phyloP scores from a whole-genome alignment of 805 yeast genomes.

The Candida boleticola region DNA sequence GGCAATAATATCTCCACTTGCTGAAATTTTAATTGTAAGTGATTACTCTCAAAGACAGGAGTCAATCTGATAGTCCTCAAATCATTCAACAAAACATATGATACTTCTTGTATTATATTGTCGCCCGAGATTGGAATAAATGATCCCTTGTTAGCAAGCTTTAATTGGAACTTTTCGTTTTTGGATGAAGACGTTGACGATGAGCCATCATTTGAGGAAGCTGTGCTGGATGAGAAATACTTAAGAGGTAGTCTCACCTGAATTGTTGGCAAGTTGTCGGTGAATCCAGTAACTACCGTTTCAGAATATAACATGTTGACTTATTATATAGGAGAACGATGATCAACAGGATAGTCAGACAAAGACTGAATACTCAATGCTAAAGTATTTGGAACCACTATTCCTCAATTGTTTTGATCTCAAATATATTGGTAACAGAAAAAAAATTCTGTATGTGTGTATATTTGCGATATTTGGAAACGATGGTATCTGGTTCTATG shows the following conservation, averaged over 20 bases:
- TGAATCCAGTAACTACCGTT: constrained; percentile 20
- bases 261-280: constrained; percentile 14
- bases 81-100: constrained; percentile 31
- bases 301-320: constrained; percentile 14
- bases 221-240: constrained; percentile 9
- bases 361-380: too few species aligned
- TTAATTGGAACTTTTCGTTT: constrained; percentile 22
- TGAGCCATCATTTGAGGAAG: neutral
- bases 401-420: too few species aligned
- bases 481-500: too few species aligned
- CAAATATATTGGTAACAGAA: neutral
- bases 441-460: neutral
- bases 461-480: too few species aligned
- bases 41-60: constrained; percentile 36
- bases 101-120: constrained; percentile 22
- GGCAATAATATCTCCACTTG: constrained; percentile 30
- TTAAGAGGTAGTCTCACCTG: constrained; percentile 24
- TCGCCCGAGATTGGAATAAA: constrained; percentile 21
- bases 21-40: constrained; percentile 32
- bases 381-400: too few species aligned
- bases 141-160: constrained; percentile 18
- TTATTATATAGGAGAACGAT: too few species aligned
- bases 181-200: neutral
- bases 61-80: constrained; percentile 30
- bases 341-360: too few species aligned